Evolutionary conservation across 495 filamentous ascomycete species (phyloP).

Genomic region (Astrocystis sublimbata): DNA sequence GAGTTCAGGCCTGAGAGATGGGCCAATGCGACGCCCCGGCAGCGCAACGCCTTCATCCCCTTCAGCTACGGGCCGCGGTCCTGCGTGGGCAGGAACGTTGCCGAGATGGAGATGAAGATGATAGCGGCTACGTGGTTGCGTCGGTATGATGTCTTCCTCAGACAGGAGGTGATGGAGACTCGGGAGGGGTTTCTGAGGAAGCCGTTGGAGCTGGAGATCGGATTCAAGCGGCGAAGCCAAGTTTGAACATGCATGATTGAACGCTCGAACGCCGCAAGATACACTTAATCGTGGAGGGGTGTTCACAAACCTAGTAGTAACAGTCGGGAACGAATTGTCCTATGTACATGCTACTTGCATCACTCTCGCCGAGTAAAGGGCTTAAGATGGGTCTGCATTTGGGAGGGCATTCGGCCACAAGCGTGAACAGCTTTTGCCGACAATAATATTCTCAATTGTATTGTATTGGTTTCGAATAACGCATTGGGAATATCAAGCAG

Average conservation of each 20-base stretch:
- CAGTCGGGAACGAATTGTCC: too few relatives aligned
- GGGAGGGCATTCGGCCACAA: too few relatives aligned
- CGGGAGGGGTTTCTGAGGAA: slow-evolving; percentile 89
- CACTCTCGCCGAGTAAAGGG: too few relatives aligned
- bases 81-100: slow-evolving; percentile 84
- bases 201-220: slow-evolving; percentile 74
- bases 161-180: slow-evolving; percentile 73
- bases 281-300: neutral
- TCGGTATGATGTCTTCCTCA: slow-evolving; percentile 71
- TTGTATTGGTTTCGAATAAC: neutral
- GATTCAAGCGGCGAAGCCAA: slow-evolving; percentile 24
- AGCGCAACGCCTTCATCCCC: slow-evolving; percentile 80
- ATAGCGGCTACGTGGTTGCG: slow-evolving; percentile 76
- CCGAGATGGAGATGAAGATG: slow-evolving; percentile 89
- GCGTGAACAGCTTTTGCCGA: too few relatives aligned
- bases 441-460: too few relatives aligned
- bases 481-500: neutral
- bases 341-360: too few relatives aligned
- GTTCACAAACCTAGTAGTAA: too few relatives aligned
- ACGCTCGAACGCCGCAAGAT: neutral
- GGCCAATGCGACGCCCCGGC: slow-evolving; percentile 59
- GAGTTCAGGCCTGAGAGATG: slow-evolving; percentile 79
- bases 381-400: too few relatives aligned
- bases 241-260: neutral
- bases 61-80: slow-evolving; percentile 82